Evolutionary conservation across 2,329 filamentous ascomycete species (phyloP).

Genomic region (Cytospora paraplurivora): DNA sequence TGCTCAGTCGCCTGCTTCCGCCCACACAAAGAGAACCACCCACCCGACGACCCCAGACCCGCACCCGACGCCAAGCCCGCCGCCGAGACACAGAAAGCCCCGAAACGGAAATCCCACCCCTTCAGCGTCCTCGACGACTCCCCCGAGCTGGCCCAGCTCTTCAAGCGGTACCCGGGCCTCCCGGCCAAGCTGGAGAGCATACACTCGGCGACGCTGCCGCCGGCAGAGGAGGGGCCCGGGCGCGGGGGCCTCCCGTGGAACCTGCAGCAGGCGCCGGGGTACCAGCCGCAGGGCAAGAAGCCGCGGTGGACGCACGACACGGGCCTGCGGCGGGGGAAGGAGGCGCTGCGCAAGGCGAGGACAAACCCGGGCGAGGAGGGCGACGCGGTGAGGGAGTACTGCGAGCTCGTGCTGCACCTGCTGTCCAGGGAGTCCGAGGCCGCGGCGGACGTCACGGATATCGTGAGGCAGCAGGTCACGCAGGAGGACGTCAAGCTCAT

Average conservation of each 20-base stretch:
- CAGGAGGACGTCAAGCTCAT: slow-evolving; percentile 54
- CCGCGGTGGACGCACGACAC: slow-evolving; percentile 59
- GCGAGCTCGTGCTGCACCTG: slow-evolving; percentile 56
- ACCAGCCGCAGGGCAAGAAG: slow-evolving; percentile 38
- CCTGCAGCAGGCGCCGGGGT: slow-evolving; percentile 30
- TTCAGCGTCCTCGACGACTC: slow-evolving; percentile 56
- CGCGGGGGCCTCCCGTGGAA: slow-evolving; percentile 30
- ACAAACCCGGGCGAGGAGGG: slow-evolving; percentile 55
- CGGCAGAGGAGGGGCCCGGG: slow-evolving; percentile 32
- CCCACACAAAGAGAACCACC: slow-evolving; percentile 37
- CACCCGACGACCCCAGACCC: slow-evolving; percentile 31
- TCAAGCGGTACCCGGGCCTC: slow-evolving; percentile 55
- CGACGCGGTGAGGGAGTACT: slow-evolving; percentile 63
- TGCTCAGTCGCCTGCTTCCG: slow-evolving; percentile 60
- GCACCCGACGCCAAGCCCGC: slow-evolving; percentile 26
- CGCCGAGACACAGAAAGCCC: slow-evolving; percentile 23
- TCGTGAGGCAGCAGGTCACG: slow-evolving; percentile 49
- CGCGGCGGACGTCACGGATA: slow-evolving; percentile 38
- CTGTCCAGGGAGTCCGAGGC: slow-evolving; percentile 41
- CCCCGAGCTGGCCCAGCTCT: slow-evolving; percentile 52
- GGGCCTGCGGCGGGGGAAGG: slow-evolving; percentile 58
- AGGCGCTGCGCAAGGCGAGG: slow-evolving; percentile 54
- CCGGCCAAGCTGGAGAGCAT: slow-evolving; percentile 51
- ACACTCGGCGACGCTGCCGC: slow-evolving; percentile 52
- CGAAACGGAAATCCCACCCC: slow-evolving; percentile 40